A percentile compares a stretch with the other conserved stretches of the same genome.
Evolutionary conservation across 495 filamentous ascomycete species (phyloP).

Genomic region (Lasiosphaeris hirsuta): DNA sequence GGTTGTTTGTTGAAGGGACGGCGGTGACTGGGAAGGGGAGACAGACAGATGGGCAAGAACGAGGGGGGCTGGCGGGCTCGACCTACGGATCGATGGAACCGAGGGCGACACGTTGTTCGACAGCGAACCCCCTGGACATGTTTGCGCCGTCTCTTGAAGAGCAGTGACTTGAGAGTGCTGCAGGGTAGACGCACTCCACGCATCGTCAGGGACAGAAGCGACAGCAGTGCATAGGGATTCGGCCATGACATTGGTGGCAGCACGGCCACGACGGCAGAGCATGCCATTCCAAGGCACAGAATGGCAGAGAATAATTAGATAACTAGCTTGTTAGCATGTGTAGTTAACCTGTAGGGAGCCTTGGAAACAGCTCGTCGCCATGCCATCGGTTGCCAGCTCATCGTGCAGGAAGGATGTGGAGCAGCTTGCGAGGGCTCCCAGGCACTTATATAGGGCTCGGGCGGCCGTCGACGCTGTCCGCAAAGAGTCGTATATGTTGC

Average conservation of each 20-base stretch:
- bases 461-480: not conserved
- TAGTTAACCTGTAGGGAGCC: conserved; percentile 26
- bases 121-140: too few relatives aligned
- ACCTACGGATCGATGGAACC: too few relatives aligned
- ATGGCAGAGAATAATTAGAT: too few relatives aligned
- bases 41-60: too few relatives aligned
- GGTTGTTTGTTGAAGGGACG: too few relatives aligned
- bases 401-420: conserved; percentile 37
- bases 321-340: conserved; percentile 22
- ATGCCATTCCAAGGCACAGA: conserved; percentile 16
- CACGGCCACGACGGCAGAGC: conserved; percentile 20
- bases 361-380: conserved; percentile 22
- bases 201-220: not conserved
- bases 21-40: too few relatives aligned
- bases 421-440: conserved; percentile 18
- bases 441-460: conserved; percentile 25
- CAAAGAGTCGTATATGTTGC: not conserved
- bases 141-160: too few relatives aligned
- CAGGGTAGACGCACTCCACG: not conserved
- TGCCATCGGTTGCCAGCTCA: conserved; percentile 35
- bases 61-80: too few relatives aligned
- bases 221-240: conserved; percentile 3
- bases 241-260: not conserved
- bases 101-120: too few relatives aligned
- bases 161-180: not conserved